Percentiles rank a stretch among this genome's conserved stretches.
These are phyloP conservation scores for Exophiala bonariae DNA, from an alignment of 2,329 filamentous ascomycete species.

Conservation along the genomic window DNA sequence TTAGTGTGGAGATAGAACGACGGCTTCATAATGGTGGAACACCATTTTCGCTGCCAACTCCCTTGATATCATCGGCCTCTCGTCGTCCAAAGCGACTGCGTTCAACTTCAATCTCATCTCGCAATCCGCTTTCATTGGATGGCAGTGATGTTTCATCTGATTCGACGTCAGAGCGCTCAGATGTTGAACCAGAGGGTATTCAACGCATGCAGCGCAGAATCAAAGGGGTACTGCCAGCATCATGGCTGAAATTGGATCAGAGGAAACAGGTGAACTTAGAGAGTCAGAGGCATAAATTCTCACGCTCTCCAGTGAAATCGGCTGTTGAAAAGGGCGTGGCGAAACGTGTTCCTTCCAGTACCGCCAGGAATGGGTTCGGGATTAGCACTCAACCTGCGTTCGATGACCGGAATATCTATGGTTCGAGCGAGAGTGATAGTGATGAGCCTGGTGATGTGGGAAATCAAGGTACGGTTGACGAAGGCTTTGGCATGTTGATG, in stretches of 20 bases:
- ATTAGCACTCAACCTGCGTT: neutral
- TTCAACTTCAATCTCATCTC: constrained; percentile 24
- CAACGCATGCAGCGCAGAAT: constrained; percentile 41
- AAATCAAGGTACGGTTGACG: constrained; percentile 1
- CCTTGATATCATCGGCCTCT: constrained; percentile 22
- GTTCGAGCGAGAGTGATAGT: constrained; percentile 9
- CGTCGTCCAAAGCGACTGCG: constrained; percentile 20
- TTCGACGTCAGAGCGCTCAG: constrained; percentile 20
- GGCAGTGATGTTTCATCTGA: constrained; percentile 7
- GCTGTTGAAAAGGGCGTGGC: constrained; percentile 21
- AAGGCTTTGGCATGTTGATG: constrained; percentile 4
- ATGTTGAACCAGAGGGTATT: constrained; percentile 30
- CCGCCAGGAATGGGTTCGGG: neutral
- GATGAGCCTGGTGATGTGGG: constrained; percentile 1
- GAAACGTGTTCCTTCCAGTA: constrained; percentile 12
- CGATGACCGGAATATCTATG: constrained; percentile 6
- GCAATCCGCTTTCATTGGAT: constrained; percentile 7
- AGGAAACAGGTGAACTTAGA: constrained; percentile 13
- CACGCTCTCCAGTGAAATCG: constrained; percentile 15
- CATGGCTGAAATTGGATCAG: constrained; percentile 34
- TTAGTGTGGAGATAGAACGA: neutral
- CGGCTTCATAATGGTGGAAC: constrained; percentile 1
- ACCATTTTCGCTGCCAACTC: constrained; percentile 22
- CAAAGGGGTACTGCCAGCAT: constrained; percentile 51
- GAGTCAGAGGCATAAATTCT: constrained; percentile 4